Percentiles rank a stretch among this genome's conserved stretches.
Evolutionary conservation across 768 basidiomycete species (phyloP).

Genomic region (Plicaturopsis crispa): DNA sequence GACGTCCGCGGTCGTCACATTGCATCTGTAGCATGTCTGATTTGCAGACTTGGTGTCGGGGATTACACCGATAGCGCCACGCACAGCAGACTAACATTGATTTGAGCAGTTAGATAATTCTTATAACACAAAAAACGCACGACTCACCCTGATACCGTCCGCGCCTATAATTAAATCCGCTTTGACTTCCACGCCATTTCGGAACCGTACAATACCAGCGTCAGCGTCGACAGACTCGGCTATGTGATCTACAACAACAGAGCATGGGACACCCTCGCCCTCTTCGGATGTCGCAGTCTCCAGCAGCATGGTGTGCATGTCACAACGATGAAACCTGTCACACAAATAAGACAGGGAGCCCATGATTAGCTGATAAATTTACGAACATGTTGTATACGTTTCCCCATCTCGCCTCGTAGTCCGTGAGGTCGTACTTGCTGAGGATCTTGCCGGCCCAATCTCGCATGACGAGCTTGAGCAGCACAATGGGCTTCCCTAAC

Average conservation of each 20-base stretch:
- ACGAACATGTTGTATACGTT: conserved; percentile 23
- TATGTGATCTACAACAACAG: conserved; percentile 18
- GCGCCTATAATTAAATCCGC: conserved; percentile 25
- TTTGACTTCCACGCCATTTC: conserved; percentile 15
- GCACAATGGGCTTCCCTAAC: conserved; percentile 20
- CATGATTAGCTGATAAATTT: too few species aligned
- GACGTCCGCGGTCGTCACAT: conserved; percentile 19
- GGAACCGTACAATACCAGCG: conserved; percentile 16
- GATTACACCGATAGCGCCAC: conserved; percentile 17
- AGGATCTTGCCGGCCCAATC: conserved; percentile 25
- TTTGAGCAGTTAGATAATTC: background rate
- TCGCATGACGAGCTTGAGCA: conserved; percentile 25
- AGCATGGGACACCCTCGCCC: conserved; percentile 19
- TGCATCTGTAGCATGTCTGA: conserved; percentile 26
- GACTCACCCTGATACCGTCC: conserved; percentile 23
- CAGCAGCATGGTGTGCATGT: conserved; percentile 23
- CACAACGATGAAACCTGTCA: too few species aligned
- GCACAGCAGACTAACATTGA: conserved; percentile 16
- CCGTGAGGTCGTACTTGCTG: conserved; percentile 20
- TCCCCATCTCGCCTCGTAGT: conserved; percentile 23
- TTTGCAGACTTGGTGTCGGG: conserved; percentile 22
- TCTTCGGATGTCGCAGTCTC: conserved; percentile 16
- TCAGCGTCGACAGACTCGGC: conserved; percentile 17
- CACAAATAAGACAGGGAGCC: too few species aligned
- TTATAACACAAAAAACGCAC: background rate